Conservation (phyloP, 805 yeast genomes). For the Nakazawaea holstii region DNA sequence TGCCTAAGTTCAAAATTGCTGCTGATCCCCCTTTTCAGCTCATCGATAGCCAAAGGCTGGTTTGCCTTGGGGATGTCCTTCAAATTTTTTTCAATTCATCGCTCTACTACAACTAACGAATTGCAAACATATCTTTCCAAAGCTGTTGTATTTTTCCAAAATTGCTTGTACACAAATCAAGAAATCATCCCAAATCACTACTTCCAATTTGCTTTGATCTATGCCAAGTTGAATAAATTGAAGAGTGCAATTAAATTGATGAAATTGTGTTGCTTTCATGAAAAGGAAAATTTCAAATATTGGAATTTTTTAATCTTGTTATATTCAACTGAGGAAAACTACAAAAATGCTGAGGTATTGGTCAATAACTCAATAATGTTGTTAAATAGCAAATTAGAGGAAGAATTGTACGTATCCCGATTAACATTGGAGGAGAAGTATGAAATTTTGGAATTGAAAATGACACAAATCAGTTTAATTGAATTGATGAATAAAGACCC, state of each 20-base stretch:
- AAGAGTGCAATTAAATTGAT: slow-evolving; percentile 6
- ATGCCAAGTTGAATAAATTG: slow-evolving; percentile 6
- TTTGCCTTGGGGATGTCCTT: slow-evolving; percentile 5
- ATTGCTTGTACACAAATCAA: not conserved
- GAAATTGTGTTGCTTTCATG: slow-evolving; percentile 7
- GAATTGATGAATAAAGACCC: slow-evolving; percentile 53
- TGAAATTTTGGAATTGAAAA: slow-evolving; percentile 61
- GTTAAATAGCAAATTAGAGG: slow-evolving; percentile 17
- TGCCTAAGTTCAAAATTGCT: not conserved
- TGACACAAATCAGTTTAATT: slow-evolving; percentile 68
- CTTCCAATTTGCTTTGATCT: slow-evolving; percentile 5
- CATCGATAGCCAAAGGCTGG: not conserved
- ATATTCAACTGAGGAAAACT: slow-evolving; percentile 10
- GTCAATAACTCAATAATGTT: slow-evolving; percentile 9
- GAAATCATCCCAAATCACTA: not conserved
- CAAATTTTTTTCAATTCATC: not conserved
- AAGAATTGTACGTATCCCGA: slow-evolving; percentile 10
- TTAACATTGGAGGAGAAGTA: slow-evolving; percentile 25
- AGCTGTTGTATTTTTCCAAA: not conserved
- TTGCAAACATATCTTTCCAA: not conserved
- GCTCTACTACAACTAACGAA: slow-evolving; percentile 1
- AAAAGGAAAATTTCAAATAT: slow-evolving; percentile 10
- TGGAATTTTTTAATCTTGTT: slow-evolving; percentile 11
- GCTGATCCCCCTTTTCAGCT: not conserved
- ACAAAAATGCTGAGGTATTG: slow-evolving; percentile 6